Conservation (phyloP, 2,329 filamentous ascomycete genomes). For the Talaromyces piceae region DNA sequence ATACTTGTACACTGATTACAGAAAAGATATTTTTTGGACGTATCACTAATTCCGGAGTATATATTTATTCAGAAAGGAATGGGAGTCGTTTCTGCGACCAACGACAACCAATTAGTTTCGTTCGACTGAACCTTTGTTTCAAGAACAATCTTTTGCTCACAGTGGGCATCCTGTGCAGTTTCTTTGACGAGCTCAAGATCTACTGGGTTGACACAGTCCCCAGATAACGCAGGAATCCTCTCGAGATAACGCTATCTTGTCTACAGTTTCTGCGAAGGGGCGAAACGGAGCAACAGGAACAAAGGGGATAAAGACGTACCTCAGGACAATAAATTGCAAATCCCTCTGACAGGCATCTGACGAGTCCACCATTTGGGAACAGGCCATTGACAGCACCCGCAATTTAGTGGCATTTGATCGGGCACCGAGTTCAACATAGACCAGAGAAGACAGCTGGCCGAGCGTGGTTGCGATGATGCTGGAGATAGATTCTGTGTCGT, state of each 20-base stretch:
- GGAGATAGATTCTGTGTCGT: slow-evolving; percentile 9
- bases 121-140: too few relatives aligned
- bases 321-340: slow-evolving; percentile 2
- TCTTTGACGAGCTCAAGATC: background rate
- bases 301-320: background rate
- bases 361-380: slow-evolving; percentile 8
- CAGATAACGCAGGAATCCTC: slow-evolving; percentile 1
- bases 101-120: too few relatives aligned
- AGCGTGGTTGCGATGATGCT: slow-evolving; percentile 11
- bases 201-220: background rate
- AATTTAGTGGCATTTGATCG: slow-evolving; percentile 5
- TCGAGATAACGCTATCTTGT: slow-evolving; percentile 4
- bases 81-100: too few relatives aligned
- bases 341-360: slow-evolving; percentile 8
- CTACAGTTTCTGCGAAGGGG: background rate
- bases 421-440: slow-evolving; percentile 8
- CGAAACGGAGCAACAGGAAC: background rate
- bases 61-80: too few relatives aligned
- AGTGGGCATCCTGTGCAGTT: background rate
- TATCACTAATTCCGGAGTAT: too few relatives aligned
- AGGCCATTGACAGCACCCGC: slow-evolving; percentile 11
- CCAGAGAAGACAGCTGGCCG: slow-evolving; percentile 9
- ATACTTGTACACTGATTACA: too few relatives aligned
- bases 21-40: too few relatives aligned
- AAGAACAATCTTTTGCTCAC: background rate